Base-by-base conservation (phyloP, 371 early-diverging fungal species). In the Smittium mucronatum region DNA sequence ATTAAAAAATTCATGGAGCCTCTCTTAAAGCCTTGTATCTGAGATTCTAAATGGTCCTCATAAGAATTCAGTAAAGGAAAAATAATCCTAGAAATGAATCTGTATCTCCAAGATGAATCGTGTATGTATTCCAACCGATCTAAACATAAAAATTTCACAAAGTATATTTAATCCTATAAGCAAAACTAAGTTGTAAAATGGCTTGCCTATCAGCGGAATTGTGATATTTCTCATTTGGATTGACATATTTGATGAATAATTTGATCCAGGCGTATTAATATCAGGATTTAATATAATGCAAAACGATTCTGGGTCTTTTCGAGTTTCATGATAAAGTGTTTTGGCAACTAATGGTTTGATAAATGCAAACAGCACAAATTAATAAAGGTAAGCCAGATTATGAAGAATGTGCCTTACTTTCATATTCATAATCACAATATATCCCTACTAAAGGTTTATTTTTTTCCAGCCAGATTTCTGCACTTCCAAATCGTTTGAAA, bases 351-450 rank as follows among this genome's bases (percentile, higher is more conserved):
- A n/a, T 16, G 28, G 26, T 59, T 59, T 16, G 5, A 16, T n/a
- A 59, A 15, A 59, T n/a, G 26, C 11, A 26, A 59, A 15, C 26
- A 59, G 26, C 2, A n/a, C 28, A 59, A 59, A 2, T 16, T 8
- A 28, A 59, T 21, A n/a, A 59, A 64, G 5, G 5, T 26, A 33
- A 29, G 8, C 5, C 2, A 30, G 34, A 28, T 16, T 34, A 64
- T 26, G 2, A 30, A 34, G 25, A 34, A 26, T 21, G 2, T 64
- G 16, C 30, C 25, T 2, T 67, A 67, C 36, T 29, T 36, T 67
- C 47, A 16, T 34, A 36, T 47, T 67, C 67, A 17, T n/a, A 67
- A 28, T 67, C 31, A 26, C 67, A 47, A n/a, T 35, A 67, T 26
- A 25, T 2, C 31, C 29, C 30, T 25, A 67, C n/a, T 30, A 67